phyloP scores from a whole-genome alignment of 129 eudicot species.

The Helianthus tuberosus region DNA sequence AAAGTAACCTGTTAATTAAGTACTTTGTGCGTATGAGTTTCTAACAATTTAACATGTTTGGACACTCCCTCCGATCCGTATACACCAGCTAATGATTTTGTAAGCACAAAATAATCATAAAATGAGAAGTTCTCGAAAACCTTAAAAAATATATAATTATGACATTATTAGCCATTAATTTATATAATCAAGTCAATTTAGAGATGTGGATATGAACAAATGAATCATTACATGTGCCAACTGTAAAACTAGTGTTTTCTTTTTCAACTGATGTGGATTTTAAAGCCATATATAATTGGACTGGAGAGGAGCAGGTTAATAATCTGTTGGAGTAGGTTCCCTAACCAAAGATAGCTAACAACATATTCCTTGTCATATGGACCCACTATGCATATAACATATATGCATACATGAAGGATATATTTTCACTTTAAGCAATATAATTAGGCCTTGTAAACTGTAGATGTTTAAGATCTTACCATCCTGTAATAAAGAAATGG shows the following conservation, averaged over 20 bases:
- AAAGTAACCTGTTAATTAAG: too few relatives aligned
- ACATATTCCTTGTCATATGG: conserved; percentile 46
- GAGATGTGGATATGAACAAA: conserved; percentile 31
- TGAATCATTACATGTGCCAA: conserved; percentile 43
- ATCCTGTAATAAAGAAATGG: not conserved
- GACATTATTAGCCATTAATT: conserved; percentile 23
- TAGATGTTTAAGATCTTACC: not conserved
- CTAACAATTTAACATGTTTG: not conserved
- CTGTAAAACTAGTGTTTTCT: conserved; percentile 29
- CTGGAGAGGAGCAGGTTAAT: conserved; percentile 42
- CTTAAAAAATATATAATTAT: not conserved
- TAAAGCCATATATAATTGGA: conserved; percentile 22
- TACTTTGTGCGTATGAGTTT: too few relatives aligned
- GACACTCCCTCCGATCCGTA: not conserved
- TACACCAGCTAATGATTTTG: too few relatives aligned
- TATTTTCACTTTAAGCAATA: conserved; percentile 17
- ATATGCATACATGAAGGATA: not conserved
- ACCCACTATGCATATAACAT: conserved; percentile 34
- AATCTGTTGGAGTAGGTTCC: conserved; percentile 70
- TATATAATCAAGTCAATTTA: conserved; percentile 36
- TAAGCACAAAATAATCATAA: not conserved
- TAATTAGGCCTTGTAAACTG: not conserved
- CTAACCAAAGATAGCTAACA: conserved; percentile 46
- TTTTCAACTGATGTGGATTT: conserved; percentile 24
- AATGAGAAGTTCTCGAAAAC: not conserved